Percentiles rank a stretch among this genome's conserved stretches.
Evolutionary conservation across 2,329 filamentous ascomycete genomes (phyloP).

Genomic region (Aspergillus ochraceoroseus): DNA sequence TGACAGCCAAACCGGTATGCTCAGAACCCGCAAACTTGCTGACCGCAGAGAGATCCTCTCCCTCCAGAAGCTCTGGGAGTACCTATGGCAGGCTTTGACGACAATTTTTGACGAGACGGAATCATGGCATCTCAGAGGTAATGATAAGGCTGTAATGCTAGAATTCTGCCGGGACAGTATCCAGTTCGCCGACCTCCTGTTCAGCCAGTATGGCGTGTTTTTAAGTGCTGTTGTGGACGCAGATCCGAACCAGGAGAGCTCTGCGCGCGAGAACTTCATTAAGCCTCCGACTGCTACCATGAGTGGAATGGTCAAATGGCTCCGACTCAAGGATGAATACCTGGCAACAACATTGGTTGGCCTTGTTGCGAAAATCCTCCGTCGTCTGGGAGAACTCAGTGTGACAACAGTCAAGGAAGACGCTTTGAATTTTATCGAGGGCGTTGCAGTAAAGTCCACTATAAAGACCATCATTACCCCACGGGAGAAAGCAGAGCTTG

Average conservation of each 20-base stretch:
- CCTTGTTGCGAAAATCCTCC: constrained; percentile 77
- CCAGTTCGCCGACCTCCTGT: constrained; percentile 80
- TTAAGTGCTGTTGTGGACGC: constrained; percentile 60
- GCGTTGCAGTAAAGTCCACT: constrained; percentile 50
- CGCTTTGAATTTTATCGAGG: constrained; percentile 58
- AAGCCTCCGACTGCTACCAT: constrained; percentile 61
- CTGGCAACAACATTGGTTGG: constrained; percentile 76
- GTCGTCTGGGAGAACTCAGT: constrained; percentile 69
- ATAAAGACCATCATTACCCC: constrained; percentile 74
- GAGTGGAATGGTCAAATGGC: constrained; percentile 73
- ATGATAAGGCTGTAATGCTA: constrained; percentile 74
- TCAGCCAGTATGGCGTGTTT: constrained; percentile 80
- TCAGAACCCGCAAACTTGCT: constrained; percentile 54
- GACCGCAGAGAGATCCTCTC: constrained; percentile 59
- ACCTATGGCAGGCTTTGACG: constrained; percentile 74
- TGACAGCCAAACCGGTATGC: constrained; percentile 57
- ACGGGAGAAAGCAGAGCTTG: constrained; percentile 79
- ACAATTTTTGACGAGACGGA: constrained; percentile 80
- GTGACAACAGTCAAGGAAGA: constrained; percentile 63
- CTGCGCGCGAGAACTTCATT: constrained; percentile 53
- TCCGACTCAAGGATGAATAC: constrained; percentile 82
- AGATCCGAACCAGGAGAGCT: constrained; percentile 36
- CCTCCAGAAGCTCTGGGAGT: constrained; percentile 74
- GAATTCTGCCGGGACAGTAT: constrained; percentile 93
- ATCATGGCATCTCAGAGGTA: constrained; percentile 64